phyloP scores from a whole-genome alignment of 495 filamentous ascomycete species.

The Penicillium parvum region DNA sequence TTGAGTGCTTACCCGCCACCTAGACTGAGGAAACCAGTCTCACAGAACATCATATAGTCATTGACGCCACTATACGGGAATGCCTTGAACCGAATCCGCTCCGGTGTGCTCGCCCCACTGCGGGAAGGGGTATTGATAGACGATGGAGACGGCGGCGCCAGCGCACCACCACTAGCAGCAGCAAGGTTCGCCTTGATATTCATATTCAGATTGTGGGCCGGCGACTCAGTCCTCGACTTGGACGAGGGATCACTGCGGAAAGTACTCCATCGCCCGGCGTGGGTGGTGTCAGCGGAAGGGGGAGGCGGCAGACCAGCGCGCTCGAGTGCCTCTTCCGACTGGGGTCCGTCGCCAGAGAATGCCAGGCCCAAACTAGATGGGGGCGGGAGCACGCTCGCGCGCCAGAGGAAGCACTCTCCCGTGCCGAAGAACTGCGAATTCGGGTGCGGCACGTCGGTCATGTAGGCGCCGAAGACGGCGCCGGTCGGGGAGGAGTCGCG shows the following conservation, averaged over 20 bases:
- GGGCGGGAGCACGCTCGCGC: constrained; percentile 58
- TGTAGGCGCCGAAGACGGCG: constrained; percentile 88
- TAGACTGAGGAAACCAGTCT: constrained; percentile 75
- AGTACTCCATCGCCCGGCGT: constrained; percentile 69
- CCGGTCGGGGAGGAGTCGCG: constrained; percentile 54
- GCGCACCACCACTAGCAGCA: constrained; percentile 26
- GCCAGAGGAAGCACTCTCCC: constrained; percentile 98
- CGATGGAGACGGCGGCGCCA: constrained; percentile 27
- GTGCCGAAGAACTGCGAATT: constrained; percentile 86
- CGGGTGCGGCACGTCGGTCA: constrained; percentile 80
- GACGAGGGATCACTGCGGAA: constrained; percentile 33
- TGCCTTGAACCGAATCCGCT: constrained; percentile 86
- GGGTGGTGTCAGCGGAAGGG: constrained; percentile 67
- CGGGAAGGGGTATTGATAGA: constrained; percentile 16
- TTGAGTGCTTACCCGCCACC: constrained; percentile 64
- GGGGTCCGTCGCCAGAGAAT: constrained; percentile 29
- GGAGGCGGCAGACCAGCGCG: constrained; percentile 58
- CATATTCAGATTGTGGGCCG: constrained; percentile 25
- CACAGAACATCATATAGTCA: constrained; percentile 94
- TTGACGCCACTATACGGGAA: constrained; percentile 95
- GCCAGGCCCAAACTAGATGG: constrained; percentile 44
- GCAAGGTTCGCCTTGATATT: constrained; percentile 27
- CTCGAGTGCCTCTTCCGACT: constrained; percentile 37
- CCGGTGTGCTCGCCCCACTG: constrained; percentile 47
- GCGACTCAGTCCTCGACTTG: constrained; percentile 21